A percentile compares a stretch with the other conserved stretches of the same genome.
Conservation (phyloP, 768 basidiomycete genomes). For the Amanita fuliginea region DNA sequence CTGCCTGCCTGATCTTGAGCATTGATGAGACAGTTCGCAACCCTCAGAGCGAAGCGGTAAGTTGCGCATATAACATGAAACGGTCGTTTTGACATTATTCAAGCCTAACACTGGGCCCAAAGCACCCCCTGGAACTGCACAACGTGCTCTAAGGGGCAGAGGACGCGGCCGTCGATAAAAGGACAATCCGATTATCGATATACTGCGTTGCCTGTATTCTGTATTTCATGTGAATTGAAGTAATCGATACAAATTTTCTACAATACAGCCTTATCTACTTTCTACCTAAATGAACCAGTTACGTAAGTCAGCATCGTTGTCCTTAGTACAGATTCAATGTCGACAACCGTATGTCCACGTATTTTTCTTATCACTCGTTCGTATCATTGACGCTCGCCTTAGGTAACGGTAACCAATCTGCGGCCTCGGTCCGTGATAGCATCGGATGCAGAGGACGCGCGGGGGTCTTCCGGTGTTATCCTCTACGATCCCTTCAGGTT, state of each 20-base stretch:
- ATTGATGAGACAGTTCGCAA: conserved; percentile 97
- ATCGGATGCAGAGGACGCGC: conserved; percentile 33
- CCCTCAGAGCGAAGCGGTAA: conserved; percentile 86
- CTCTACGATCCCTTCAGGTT: conserved; percentile 58
- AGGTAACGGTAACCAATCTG: conserved; percentile 37
- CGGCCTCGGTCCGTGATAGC: conserved; percentile 20
- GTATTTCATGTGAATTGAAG: background rate
- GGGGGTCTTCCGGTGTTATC: conserved; percentile 20
- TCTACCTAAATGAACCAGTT: too few species aligned
- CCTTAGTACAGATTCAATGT: too few species aligned
- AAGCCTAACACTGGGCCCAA: conserved; percentile 78
- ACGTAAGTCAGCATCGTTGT: too few species aligned
- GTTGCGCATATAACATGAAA: conserved; percentile 16
- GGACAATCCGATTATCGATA: background rate
- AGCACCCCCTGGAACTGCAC: conserved; percentile 86
- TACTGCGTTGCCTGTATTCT: background rate
- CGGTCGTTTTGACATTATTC: conserved; percentile 10
- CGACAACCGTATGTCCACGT: background rate
- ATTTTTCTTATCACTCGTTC: too few species aligned
- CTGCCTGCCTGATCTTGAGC: conserved; percentile 89
- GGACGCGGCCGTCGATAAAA: conserved; percentile 34
- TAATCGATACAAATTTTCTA: too few species aligned
- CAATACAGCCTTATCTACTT: too few species aligned
- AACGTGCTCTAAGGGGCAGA: conserved; percentile 75
- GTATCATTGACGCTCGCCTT: background rate